These are phyloP conservation scores for Cydonia oblonga DNA, from an alignment of 331 rosid genomes.

Conservation along the genomic window DNA sequence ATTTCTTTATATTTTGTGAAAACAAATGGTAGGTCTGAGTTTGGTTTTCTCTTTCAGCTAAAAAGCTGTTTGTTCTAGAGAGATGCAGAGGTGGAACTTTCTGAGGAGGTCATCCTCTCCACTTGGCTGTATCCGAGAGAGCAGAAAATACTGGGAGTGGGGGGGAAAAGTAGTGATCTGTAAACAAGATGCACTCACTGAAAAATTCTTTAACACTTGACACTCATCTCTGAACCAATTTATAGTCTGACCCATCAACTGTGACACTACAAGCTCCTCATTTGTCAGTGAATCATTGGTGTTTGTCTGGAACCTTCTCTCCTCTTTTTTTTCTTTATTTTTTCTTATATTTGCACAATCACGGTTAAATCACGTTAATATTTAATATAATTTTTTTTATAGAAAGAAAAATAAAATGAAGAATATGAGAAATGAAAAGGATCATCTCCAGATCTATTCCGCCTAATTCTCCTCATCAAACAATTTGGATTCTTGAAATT, in stretches of 20 bases:
- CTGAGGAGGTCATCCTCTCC: slow-evolving; percentile 4
- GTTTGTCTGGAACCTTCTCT: too few relatives aligned
- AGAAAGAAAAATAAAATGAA: too few relatives aligned
- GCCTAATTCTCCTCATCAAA: too few relatives aligned
- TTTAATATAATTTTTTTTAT: too few relatives aligned
- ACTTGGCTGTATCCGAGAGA: slow-evolving; percentile 9
- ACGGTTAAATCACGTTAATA: too few relatives aligned
- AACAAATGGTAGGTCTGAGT: slow-evolving; percentile 9
- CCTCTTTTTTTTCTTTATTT: too few relatives aligned
- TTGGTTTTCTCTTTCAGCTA: neutral
- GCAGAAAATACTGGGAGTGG: neutral
- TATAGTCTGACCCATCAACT: neutral
- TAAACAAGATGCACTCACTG: slow-evolving; percentile 23
- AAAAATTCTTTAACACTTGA: neutral
- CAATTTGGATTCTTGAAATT: too few relatives aligned
- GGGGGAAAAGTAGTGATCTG: neutral
- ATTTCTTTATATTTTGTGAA: neutral
- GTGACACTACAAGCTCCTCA: neutral
- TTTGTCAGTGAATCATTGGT: neutral
- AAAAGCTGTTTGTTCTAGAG: neutral
- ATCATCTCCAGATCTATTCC: too few relatives aligned
- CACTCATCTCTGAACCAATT: neutral
- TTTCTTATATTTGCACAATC: too few relatives aligned
- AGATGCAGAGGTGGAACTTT: slow-evolving; percentile 18
- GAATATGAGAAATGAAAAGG: too few relatives aligned